phyloP scores from a whole-genome alignment of 495 filamentous ascomycete species.

The Penicillium silybi region DNA sequence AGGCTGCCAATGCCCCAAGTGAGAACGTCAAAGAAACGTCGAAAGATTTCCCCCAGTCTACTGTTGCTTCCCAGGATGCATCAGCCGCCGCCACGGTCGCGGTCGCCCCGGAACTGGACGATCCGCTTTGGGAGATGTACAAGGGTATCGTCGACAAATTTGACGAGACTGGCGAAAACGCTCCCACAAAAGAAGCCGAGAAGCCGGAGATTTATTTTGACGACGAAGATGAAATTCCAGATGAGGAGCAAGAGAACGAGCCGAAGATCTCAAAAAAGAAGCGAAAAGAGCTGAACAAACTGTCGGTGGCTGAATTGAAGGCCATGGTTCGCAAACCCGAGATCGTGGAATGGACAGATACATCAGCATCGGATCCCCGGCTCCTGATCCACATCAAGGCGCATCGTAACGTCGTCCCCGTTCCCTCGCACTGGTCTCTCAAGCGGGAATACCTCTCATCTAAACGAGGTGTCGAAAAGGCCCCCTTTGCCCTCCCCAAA shows the following conservation, averaged over 20 bases:
- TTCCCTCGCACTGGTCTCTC: conserved; percentile 88
- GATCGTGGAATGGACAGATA: conserved; percentile 95
- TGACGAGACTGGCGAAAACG: conserved; percentile 54
- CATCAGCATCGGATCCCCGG: conserved; percentile 84
- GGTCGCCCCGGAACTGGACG: conserved; percentile 53
- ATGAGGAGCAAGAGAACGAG: conserved; percentile 67
- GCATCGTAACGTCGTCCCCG: conserved; percentile 91
- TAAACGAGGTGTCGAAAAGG: conserved; percentile 93
- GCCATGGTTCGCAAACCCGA: conserved; percentile 87
- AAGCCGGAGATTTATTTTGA: conserved; percentile 86
- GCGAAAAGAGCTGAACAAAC: conserved; percentile 81
- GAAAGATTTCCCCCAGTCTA: conserved; percentile 1
- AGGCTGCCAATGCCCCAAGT: conserved; percentile 2
- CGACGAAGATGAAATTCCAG: conserved; percentile 84
- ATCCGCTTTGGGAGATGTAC: conserved; percentile 80
- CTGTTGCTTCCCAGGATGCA: conserved; percentile 20
- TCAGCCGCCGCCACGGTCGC: conserved; percentile 29
- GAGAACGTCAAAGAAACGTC: conserved; percentile 1
- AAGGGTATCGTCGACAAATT: conserved; percentile 77
- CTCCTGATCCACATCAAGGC: conserved; percentile 92
- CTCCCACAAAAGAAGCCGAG: conserved; percentile 61
- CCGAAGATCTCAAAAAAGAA: conserved; percentile 88
- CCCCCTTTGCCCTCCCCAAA: conserved; percentile 86
- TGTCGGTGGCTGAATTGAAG: conserved; percentile 93
- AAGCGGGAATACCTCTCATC: conserved; percentile 96